These are phyloP conservation scores for Echinochloa phyllopogon DNA, from an alignment of 176 grass and related monocot genomes.

Conservation along the genomic window DNA sequence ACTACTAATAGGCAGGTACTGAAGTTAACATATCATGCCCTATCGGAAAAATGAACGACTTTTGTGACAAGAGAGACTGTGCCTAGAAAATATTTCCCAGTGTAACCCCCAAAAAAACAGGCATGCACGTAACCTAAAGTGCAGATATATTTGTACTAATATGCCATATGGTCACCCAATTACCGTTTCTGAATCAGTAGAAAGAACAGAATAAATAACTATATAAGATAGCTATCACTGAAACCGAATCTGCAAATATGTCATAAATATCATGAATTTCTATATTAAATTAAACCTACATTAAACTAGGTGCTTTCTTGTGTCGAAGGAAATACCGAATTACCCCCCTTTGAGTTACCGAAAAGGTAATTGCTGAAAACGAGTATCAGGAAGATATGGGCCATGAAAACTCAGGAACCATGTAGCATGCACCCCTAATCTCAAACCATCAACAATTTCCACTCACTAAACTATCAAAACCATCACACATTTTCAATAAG, in stretches of 20 bases:
- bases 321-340: not conserved
- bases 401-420: conserved; percentile 36
- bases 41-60: not conserved
- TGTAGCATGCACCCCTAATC: not conserved
- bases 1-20: not conserved
- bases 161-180: not conserved
- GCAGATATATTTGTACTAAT: not conserved
- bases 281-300: not conserved
- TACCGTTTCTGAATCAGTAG: not conserved
- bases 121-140: not conserved
- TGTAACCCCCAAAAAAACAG: not conserved
- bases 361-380: conserved; percentile 27
- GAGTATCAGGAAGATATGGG: conserved; percentile 13
- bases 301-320: conserved; percentile 2
- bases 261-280: not conserved
- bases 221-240: not conserved
- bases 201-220: not conserved
- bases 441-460: conserved; percentile 43
- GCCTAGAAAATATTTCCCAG: not conserved
- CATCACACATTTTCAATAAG: conserved; percentile 61
- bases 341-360: conserved; percentile 21
- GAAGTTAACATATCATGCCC: not conserved
- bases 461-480: conserved; percentile 42
- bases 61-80: not conserved
- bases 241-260: not conserved